Percentiles rank a stretch among this genome's conserved stretches.
Conservation (phyloP, 257 asterid genomes). For the Fraxinus excelsior region DNA sequence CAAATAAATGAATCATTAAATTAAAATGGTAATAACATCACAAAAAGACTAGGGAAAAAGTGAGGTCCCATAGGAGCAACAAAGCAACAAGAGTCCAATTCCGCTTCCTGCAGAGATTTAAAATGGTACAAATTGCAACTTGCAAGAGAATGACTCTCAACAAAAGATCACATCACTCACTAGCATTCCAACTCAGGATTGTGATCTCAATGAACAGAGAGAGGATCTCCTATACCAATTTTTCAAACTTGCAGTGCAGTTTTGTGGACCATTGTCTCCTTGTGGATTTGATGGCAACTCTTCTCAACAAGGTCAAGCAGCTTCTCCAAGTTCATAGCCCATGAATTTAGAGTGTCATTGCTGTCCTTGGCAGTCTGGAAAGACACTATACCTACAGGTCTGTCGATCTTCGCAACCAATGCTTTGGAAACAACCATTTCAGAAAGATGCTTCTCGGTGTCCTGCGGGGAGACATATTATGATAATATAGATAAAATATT, state of each 20-base stretch:
- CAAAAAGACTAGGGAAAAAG: constrained; percentile 3
- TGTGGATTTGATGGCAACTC: constrained; percentile 99
- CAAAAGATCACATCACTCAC: background rate
- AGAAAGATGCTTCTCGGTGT: constrained; percentile 86
- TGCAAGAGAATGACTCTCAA: constrained; percentile 1
- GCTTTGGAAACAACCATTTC: constrained; percentile 98
- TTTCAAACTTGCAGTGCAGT: constrained; percentile 65
- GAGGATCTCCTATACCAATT: background rate
- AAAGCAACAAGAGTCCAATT: background rate
- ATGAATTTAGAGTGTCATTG: constrained; percentile 83
- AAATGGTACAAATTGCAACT: background rate
- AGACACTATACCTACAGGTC: constrained; percentile 76
- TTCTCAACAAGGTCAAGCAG: constrained; percentile 98
- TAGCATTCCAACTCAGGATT: constrained; percentile 1
- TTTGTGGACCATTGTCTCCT: constrained; percentile 97
- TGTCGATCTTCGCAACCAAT: constrained; percentile 79
- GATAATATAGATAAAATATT: background rate
- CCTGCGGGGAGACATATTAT: constrained; percentile 41
- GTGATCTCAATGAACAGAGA: background rate
- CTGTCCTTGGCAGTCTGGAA: constrained; percentile 86
- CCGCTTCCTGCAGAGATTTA: background rate
- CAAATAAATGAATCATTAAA: background rate
- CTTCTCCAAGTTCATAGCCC: constrained; percentile 94
- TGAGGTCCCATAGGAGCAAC: background rate
- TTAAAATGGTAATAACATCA: background rate